These are phyloP conservation scores for Mantamonas sphyraenae DNA, from an alignment of 78 protist species.

Conservation along the genomic window DNA sequence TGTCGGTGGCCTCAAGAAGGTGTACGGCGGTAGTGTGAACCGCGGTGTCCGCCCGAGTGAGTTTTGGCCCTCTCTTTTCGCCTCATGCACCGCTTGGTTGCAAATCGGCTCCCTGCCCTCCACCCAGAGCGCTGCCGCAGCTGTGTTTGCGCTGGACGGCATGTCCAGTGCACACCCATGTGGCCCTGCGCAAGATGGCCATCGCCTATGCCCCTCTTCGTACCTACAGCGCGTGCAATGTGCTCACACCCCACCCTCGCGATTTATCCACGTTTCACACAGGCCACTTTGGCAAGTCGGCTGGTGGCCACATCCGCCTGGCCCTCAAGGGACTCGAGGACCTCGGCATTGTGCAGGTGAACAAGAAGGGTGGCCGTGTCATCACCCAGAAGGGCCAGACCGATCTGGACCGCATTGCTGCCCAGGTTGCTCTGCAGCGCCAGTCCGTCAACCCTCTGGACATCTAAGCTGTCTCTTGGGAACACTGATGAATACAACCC, in stretches of 20 bases:
- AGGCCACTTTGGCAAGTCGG: too few species aligned
- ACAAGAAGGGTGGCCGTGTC: slow-evolving; percentile 24
- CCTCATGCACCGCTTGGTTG: neutral
- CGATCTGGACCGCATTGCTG: slow-evolving; percentile 53
- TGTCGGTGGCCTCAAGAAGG: slow-evolving; percentile 44
- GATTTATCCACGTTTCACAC: too few species aligned
- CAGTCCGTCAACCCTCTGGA: too few species aligned
- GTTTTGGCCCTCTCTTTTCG: slow-evolving; percentile 2
- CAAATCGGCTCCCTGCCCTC: neutral
- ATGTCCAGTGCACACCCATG: neutral
- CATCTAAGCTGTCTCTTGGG: neutral
- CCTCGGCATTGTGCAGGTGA: slow-evolving; percentile 19
- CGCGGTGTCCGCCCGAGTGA: slow-evolving; percentile 31
- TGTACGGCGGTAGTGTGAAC: slow-evolving; percentile 27
- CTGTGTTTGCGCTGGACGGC: neutral
- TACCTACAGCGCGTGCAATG: too few species aligned
- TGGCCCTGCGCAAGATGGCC: slow-evolving; percentile 5
- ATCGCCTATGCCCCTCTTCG: too few species aligned
- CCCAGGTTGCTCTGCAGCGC: slow-evolving; percentile 31
- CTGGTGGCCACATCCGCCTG: slow-evolving; percentile 44
- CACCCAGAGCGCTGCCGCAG: neutral
- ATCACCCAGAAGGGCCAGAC: slow-evolving; percentile 44
- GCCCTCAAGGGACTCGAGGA: slow-evolving; percentile 53
- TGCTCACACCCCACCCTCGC: too few species aligned
- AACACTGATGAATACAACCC: neutral